Evolutionary conservation across 108 stramenopile genomes (phyloP).

Genomic region (Mediolabrus comicus): DNA sequence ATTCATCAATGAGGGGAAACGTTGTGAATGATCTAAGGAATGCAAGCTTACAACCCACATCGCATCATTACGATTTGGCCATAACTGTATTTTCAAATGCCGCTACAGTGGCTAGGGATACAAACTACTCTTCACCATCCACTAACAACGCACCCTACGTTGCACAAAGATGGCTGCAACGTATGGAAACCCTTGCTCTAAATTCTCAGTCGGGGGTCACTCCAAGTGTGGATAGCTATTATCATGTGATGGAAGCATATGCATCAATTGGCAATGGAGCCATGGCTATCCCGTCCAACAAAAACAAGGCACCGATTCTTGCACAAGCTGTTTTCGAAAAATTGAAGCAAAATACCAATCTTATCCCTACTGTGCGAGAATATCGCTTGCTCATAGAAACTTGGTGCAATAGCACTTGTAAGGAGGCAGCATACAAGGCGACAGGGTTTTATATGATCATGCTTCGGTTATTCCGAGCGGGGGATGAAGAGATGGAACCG

Average conservation of each 20-base stretch:
- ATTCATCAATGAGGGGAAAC: constrained; percentile 37
- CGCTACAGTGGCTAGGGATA: constrained; percentile 20
- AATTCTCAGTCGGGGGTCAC: constrained; percentile 16
- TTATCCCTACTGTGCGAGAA: constrained; percentile 29
- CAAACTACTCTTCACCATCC: constrained; percentile 19
- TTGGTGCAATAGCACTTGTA: constrained; percentile 51
- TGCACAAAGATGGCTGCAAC: constrained; percentile 41
- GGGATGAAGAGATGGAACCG: constrained; percentile 64
- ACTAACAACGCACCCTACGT: constrained; percentile 38
- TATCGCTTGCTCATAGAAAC: constrained; percentile 64
- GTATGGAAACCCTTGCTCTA: constrained; percentile 42
- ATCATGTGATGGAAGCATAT: constrained; percentile 45
- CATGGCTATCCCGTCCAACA: neutral
- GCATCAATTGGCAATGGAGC: constrained; percentile 10
- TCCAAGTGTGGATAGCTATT: constrained; percentile 44
- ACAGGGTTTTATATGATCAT: constrained; percentile 74
- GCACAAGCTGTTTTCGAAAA: constrained; percentile 48
- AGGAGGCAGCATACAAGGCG: constrained; percentile 62
- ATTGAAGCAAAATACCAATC: constrained; percentile 24
- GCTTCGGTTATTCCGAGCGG: constrained; percentile 46
- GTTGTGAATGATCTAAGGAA: constrained; percentile 7
- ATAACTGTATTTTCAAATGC: constrained; percentile 36
- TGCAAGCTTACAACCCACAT: constrained; percentile 26
- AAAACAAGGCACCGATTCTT: constrained; percentile 26
- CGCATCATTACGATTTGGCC: constrained; percentile 41